A percentile compares a stretch with the other conserved stretches of the same genome.
Conservation (phyloP, 2,329 filamentous ascomycete species). For the Aspergillus sp. region DNA sequence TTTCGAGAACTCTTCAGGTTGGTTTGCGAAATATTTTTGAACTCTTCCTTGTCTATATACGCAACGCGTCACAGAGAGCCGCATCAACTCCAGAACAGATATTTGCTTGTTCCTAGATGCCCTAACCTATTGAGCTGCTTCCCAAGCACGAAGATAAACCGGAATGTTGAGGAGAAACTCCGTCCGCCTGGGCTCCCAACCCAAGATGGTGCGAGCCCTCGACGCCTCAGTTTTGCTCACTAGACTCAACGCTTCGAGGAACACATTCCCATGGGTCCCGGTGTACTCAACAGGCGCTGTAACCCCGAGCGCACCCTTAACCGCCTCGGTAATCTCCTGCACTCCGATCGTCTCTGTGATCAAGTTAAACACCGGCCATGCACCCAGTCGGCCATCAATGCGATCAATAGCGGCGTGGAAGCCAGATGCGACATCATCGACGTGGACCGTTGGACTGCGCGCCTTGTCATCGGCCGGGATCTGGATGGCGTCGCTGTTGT, state of each 20-base stretch:
- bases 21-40: background rate
- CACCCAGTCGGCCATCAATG: conserved; percentile 31
- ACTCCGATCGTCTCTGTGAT: conserved; percentile 28
- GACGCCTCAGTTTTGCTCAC: background rate
- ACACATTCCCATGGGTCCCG: background rate
- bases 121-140: background rate
- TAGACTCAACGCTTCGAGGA: background rate
- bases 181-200: conserved; percentile 39
- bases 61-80: too few relatives aligned
- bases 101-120: too few relatives aligned
- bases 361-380: conserved; percentile 46
- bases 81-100: too few relatives aligned
- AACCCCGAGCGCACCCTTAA: background rate
- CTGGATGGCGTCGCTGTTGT: background rate
- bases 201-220: conserved; percentile 28
- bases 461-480: background rate
- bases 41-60: background rate
- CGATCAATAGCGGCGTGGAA: conserved; percentile 40
- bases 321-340: conserved; percentile 35
- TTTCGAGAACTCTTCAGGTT: background rate
- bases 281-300: background rate
- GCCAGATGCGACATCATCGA: conserved; percentile 44
- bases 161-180: conserved; percentile 28
- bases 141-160: conserved; percentile 21
- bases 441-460: conserved; percentile 8